Conservation (phyloP, 441 rosid genomes). For the Erodium moschatum region DNA sequence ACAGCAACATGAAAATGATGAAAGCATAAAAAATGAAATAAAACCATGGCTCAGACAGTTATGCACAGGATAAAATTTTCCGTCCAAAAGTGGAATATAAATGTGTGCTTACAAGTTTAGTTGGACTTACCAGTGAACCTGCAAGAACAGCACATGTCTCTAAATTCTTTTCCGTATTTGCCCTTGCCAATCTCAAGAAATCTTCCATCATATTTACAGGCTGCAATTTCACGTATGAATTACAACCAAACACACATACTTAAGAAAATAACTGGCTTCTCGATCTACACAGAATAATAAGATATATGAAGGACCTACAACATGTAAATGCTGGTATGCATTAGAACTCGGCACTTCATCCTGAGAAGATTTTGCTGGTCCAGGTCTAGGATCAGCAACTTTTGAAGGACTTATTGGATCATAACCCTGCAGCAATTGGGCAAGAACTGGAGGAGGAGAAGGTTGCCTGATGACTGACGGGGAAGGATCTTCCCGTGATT, state of each 20-base stretch:
- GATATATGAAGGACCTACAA: slow-evolving; percentile 42
- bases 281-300: neutral
- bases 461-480: slow-evolving; percentile 69
- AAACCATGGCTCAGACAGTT: slow-evolving; percentile 13
- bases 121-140: slow-evolving; percentile 70
- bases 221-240: slow-evolving; percentile 34
- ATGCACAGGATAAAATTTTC: neutral
- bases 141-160: slow-evolving; percentile 96
- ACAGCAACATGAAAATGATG: slow-evolving; percentile 10
- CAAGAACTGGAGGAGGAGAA: slow-evolving; percentile 87
- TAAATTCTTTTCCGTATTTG: slow-evolving; percentile 70
- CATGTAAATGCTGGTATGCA: slow-evolving; percentile 71
- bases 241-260: slow-evolving; percentile 9
- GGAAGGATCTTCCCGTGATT: slow-evolving; percentile 64
- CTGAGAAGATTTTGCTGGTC: slow-evolving; percentile 62
- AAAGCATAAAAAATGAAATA: slow-evolving; percentile 2
- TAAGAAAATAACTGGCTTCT: neutral
- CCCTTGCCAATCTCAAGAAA: slow-evolving; percentile 67
- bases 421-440: slow-evolving; percentile 51
- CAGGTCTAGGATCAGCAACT: slow-evolving; percentile 99
- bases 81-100: neutral
- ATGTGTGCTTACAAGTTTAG: neutral
- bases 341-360: slow-evolving; percentile 41
- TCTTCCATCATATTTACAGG: slow-evolving; percentile 82
- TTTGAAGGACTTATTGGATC: slow-evolving; percentile 71